Conservation (phyloP, 176 grass and related monocot genomes). For the Juncus inflexus region DNA sequence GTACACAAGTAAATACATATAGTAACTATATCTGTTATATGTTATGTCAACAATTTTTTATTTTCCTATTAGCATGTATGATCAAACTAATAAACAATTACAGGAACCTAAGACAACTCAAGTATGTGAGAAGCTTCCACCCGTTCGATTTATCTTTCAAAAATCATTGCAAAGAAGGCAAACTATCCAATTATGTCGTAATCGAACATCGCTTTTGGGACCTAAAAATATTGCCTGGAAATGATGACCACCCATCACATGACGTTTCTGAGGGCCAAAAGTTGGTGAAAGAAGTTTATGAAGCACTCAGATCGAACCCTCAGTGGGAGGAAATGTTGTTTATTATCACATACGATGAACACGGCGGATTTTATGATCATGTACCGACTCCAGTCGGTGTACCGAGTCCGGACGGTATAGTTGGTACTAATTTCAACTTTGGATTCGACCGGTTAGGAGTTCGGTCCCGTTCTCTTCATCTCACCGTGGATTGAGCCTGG, state of each 20-base stretch:
- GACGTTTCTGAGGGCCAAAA: constrained; percentile 57
- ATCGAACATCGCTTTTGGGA: constrained; percentile 81
- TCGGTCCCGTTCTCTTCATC: constrained; percentile 47
- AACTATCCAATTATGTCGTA: constrained; percentile 73
- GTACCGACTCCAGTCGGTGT: constrained; percentile 49
- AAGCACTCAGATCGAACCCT: constrained; percentile 41
- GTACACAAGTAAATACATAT: too few species aligned
- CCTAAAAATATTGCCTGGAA: constrained; percentile 47
- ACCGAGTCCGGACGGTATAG: constrained; percentile 55
- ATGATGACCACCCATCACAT: constrained; percentile 79
- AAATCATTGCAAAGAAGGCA: constrained; percentile 56
- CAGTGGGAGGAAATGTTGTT: constrained; percentile 65
- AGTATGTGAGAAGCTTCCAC: constrained; percentile 54
- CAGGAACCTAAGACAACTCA: constrained; percentile 50
- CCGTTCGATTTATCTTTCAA: constrained; percentile 48
- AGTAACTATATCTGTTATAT: too few species aligned
- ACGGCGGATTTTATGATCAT: constrained; percentile 72
- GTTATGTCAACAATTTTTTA: too few species aligned
- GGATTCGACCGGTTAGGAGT: constrained; percentile 65
- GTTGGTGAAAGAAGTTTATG: constrained; percentile 67
- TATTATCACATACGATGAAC: constrained; percentile 83
- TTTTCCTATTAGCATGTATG: too few species aligned
- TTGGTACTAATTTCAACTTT: constrained; percentile 48
- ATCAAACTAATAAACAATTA: background rate
- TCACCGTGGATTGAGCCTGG: constrained; percentile 63